Base-by-base conservation (phyloP, 495 filamentous ascomycete species). In the Hypoxylon trugodes region DNA sequence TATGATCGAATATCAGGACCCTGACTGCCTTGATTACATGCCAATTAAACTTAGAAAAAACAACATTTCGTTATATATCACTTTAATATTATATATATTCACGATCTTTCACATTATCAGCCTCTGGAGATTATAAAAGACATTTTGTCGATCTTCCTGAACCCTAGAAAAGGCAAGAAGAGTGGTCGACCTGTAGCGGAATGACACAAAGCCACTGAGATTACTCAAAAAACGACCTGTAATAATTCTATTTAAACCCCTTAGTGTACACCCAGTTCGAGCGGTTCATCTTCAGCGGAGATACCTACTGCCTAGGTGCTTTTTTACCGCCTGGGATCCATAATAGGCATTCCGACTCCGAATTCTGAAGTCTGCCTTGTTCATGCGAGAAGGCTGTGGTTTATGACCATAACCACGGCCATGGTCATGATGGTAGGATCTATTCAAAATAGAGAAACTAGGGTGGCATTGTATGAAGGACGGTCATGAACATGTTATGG, bases 321-420 rank as follows among this genome's bases (percentile, higher is more conserved):
- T 24, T 46, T 6, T 26, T 46, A 28, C 24, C 25, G 28, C 8
- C 7, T 32, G 3, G 2, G 15, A 24, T 13, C 28, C 28, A 10
- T 30, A 10, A 10, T 4, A 30, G 4, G 28, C n/a, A 30, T 4
- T 6, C 32, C 13, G 25, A 26, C 32, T 24, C 32, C 21, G 4
- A 19, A 21, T 47, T n/a, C 16, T 7, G 10, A 42, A 48, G 13
- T 64, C 53, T 64, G 53, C 61, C 52, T 64, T 64, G 24, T 35
- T 30, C 13, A 47, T 26, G 16, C 2, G 30, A 28, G 15, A 28
- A 48, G 26, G 32, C 22, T 41, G 42, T 22, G 42, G 24, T 48
- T 55, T 5, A 6, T 22, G 22, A 33, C 35, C 13, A 32, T n/a
- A n/a, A n/a, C n/a, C n/a, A n/a, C n/a, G n/a, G n/a, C n/a, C n/a